Base-by-base conservation (phyloP, 2,329 filamentous ascomycete species). In the Xenoacremonium recifei region DNA sequence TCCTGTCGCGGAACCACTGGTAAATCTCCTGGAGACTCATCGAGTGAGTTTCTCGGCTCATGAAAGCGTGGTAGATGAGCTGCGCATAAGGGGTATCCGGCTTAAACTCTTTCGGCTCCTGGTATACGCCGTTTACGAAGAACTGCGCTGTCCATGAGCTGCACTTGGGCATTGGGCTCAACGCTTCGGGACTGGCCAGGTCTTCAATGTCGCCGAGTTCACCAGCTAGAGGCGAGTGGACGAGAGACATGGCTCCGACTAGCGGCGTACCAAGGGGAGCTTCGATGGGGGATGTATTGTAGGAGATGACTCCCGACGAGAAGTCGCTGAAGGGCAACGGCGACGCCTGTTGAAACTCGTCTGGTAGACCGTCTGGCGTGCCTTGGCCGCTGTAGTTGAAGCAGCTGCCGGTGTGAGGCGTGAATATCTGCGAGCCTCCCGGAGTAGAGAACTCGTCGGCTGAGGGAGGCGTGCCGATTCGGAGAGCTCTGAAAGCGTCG, bases 21-120 rank as follows among this genome's bases (percentile, higher is more conserved):
- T 97, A 97, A 43, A 97, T 87, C 40, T 95, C 85, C 53, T 90
- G 84, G 11, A 97, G 73, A 2, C 85, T 80, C 80, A 96, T 86
- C 17, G 80, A 82, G 48, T 85, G 76, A 5, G 73, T 70, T 0
- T 82, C 78, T 0, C 76, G 77, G 51, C 80, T 80, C 69, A 84
- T 79, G 16, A 97, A 77, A 1, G 89, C 89, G 38, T 76, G 72
- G 59, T 84, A 87, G 47, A 97, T 89, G 13, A 96, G 76, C 55
- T 86, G 77, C 0, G 92, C 90, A 59, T 97, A 97, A 1, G 89
- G 86, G 45, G 79, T 77, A n/a, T n/a, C n/a, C n/a, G n/a, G n/a
- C n/a, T n/a, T 40, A 13, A 37, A n/a, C 10, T 54, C 50, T 15
- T 25, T 40, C 15, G 43, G 23, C n/a, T 42, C 44, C n/a, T n/a